Evolutionary conservation across 306 rosid species (phyloP).

Genomic region (Aeschynomene evenia): DNA sequence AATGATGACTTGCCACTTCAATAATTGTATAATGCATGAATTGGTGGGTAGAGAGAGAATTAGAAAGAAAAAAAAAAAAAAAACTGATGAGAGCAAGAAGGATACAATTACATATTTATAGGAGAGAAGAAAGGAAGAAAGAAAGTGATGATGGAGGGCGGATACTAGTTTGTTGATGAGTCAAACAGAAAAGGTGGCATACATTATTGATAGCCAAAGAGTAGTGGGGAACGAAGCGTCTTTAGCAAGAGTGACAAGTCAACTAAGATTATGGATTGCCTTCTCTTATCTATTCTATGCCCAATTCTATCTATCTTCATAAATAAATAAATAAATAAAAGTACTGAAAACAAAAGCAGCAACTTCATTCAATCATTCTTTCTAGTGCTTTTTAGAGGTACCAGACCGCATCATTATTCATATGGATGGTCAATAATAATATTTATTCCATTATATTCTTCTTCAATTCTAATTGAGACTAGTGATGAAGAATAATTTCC

Average conservation of each 20-base stretch:
- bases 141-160: constrained; percentile 4
- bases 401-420: constrained; percentile 6
- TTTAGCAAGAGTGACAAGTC: constrained; percentile 52
- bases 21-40: not conserved
- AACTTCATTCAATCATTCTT: constrained; percentile 24
- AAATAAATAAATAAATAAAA: too few species aligned
- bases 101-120: not conserved
- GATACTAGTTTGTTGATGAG: too few species aligned
- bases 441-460: too few species aligned
- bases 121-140: not conserved
- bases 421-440: too few species aligned
- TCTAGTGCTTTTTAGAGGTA: constrained; percentile 37
- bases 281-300: too few species aligned
- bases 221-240: constrained; percentile 9
- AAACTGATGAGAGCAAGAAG: not conserved
- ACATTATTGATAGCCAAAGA: constrained; percentile 34
- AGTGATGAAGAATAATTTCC: too few species aligned
- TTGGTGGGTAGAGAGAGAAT: not conserved
- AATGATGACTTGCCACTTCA: not conserved
- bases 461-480: constrained; percentile 3
- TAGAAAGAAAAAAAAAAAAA: too few species aligned
- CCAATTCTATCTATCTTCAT: too few species aligned
- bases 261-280: constrained; percentile 35
- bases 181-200: constrained; percentile 45
- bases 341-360: constrained; percentile 20